These are phyloP conservation scores for Plasmodium inui DNA, from an alignment of 169 alveolate species.

Conservation along the genomic window DNA sequence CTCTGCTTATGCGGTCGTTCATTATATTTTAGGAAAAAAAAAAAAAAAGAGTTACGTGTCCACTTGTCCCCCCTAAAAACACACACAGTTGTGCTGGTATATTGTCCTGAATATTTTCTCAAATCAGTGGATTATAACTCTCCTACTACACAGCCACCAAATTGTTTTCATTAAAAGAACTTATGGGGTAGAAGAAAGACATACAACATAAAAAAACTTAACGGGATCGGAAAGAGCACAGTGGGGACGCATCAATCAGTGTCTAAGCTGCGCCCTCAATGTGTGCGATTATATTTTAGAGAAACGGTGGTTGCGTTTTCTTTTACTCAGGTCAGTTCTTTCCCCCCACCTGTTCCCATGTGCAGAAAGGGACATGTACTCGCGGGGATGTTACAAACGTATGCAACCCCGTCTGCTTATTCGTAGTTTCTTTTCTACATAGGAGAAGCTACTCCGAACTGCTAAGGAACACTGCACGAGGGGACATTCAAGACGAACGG, in stretches of 20 bases:
- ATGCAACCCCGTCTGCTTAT: not conserved
- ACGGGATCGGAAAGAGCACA: not conserved
- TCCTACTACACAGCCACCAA: not conserved
- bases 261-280: not conserved
- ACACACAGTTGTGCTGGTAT: not conserved
- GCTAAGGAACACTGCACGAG: not conserved
- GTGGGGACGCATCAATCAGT: not conserved
- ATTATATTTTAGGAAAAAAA: not conserved
- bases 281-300: not conserved
- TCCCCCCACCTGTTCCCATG: not conserved
- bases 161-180: not conserved
- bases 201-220: not conserved
- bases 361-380: not conserved
- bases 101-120: not conserved
- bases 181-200: not conserved
- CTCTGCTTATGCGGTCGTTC: conserved; percentile 38
- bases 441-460: not conserved
- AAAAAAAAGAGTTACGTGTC: not conserved
- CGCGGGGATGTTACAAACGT: not conserved
- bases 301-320: not conserved
- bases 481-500: not conserved
- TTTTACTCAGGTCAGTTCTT: not conserved
- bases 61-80: not conserved
- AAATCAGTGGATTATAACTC: not conserved
- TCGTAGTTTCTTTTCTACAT: not conserved